Conservation (phyloP, 1,284 basidiomycete genomes). For the Rhodotorula sp. region DNA sequence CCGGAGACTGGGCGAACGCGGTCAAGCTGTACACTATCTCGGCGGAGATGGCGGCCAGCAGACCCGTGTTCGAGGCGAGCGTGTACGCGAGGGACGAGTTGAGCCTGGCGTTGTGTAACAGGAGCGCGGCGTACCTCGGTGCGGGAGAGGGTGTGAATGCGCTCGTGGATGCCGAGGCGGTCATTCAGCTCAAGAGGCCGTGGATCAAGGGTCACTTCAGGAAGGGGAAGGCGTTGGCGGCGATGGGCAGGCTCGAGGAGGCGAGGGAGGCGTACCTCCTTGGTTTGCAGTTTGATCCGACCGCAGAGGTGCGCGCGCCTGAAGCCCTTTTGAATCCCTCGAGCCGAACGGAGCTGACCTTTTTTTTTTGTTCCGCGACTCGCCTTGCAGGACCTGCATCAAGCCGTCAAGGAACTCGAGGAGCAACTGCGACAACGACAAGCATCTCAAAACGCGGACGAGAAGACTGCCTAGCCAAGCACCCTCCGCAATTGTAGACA, state of each 20-base stretch:
- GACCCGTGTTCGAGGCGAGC: conserved; percentile 86
- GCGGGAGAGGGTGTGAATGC: conserved; percentile 74
- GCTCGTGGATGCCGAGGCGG: conserved; percentile 85
- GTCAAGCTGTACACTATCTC: conserved; percentile 81
- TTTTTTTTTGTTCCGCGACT: background rate
- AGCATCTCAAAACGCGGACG: background rate
- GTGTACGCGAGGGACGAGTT: conserved; percentile 83
- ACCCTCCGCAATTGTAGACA: background rate
- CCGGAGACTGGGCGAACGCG: conserved; percentile 68
- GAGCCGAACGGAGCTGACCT: too few relatives aligned
- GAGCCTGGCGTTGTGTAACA: conserved; percentile 81
- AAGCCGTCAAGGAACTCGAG: conserved; percentile 29
- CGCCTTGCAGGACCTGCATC: conserved; percentile 20
- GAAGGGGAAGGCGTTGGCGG: conserved; percentile 80
- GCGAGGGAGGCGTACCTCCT: conserved; percentile 77
- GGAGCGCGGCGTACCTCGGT: conserved; percentile 79
- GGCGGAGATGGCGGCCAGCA: conserved; percentile 72
- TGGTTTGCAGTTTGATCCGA: conserved; percentile 85
- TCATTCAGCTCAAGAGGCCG: conserved; percentile 74
- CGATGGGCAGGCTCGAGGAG: conserved; percentile 67
- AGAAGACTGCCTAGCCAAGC: too few relatives aligned
- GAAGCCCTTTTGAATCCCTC: too few relatives aligned
- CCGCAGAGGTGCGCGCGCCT: conserved; percentile 55
- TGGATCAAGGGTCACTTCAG: conserved; percentile 97
- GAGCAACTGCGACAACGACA: conserved; percentile 18